These are phyloP conservation scores for Clarkia xantiana DNA, from an alignment of 345 rosid genomes.

Conservation along the genomic window DNA sequence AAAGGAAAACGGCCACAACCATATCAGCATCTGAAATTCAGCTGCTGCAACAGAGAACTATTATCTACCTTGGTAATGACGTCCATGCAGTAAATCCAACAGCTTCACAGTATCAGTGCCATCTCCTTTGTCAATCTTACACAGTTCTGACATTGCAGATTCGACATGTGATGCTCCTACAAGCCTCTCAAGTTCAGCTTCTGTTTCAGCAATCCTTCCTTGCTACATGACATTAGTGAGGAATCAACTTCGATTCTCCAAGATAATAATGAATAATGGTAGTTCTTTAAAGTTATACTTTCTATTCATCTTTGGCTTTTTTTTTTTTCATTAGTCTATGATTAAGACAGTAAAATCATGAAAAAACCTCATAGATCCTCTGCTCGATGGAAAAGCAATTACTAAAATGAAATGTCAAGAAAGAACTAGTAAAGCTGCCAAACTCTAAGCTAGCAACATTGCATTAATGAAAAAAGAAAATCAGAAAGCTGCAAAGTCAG, in stretches of 20 bases:
- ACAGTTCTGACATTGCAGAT: constrained; percentile 64
- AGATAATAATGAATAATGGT: neutral
- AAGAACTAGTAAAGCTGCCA: no score
- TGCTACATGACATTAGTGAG: constrained; percentile 30
- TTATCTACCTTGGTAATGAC: constrained; percentile 68
- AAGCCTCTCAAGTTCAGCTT: constrained; percentile 72
- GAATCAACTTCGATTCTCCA: neutral
- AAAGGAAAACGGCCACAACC: constrained; percentile 6
- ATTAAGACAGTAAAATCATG: no score
- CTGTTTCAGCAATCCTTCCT: constrained; percentile 79
- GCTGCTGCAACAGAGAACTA: constrained; percentile 6
- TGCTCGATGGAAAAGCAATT: no score
- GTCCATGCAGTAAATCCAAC: constrained; percentile 62
- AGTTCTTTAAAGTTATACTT: no score
- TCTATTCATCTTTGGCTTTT: no score
- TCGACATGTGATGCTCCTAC: constrained; percentile 72
- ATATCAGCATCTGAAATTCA: constrained; percentile 4
- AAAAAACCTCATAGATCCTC: no score
- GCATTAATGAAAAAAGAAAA: no score
- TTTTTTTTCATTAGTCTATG: no score
- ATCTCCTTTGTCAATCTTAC: constrained; percentile 63
- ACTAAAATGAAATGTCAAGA: no score
- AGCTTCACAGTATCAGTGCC: constrained; percentile 45
- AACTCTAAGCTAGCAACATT: no score
- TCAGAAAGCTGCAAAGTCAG: no score